Evolutionary conservation across 2,329 filamentous ascomycete species (phyloP).

Genomic region (Colletotrichum noveboracense): DNA sequence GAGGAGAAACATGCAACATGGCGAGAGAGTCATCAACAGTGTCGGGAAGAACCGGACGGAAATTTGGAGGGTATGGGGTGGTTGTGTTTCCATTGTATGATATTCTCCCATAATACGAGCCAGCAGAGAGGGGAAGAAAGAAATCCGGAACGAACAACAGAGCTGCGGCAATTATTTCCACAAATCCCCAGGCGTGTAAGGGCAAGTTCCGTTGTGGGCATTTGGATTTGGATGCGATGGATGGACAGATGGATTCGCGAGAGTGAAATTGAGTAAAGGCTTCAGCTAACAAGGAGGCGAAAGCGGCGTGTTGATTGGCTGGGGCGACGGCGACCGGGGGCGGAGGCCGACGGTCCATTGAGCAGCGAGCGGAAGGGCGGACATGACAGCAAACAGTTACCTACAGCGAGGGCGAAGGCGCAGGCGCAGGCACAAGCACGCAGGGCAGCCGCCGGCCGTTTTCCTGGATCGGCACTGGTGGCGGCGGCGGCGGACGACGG

Average conservation of each 20-base stretch:
- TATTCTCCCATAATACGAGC: conserved; percentile 10
- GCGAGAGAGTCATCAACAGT: not conserved
- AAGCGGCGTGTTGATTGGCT: not conserved
- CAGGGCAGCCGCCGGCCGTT: not conserved
- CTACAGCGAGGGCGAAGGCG: not conserved
- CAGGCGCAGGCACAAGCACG: not conserved
- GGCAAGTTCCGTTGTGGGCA: conserved; percentile 20
- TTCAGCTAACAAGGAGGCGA: not conserved
- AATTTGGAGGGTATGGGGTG: not conserved
- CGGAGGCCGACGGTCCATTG: not conserved
- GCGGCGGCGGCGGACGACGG: not conserved
- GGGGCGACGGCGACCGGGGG: not conserved
- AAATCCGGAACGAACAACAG: not conserved
- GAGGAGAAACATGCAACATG: not conserved
- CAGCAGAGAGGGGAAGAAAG: not conserved
- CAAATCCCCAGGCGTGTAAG: not conserved
- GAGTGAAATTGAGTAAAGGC: conserved; percentile 14
- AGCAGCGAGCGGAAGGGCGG: not conserved
- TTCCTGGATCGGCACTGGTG: conserved; percentile 5
- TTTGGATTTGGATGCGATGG: not conserved
- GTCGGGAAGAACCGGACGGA: conserved; percentile 8
- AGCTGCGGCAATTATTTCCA: conserved; percentile 13
- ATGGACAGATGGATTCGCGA: not conserved
- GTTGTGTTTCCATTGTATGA: conserved; percentile 1
- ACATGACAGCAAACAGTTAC: not conserved